phyloP scores from a whole-genome alignment of 768 basidiomycete genomes.

The Pulveroboletus ravenelii region DNA sequence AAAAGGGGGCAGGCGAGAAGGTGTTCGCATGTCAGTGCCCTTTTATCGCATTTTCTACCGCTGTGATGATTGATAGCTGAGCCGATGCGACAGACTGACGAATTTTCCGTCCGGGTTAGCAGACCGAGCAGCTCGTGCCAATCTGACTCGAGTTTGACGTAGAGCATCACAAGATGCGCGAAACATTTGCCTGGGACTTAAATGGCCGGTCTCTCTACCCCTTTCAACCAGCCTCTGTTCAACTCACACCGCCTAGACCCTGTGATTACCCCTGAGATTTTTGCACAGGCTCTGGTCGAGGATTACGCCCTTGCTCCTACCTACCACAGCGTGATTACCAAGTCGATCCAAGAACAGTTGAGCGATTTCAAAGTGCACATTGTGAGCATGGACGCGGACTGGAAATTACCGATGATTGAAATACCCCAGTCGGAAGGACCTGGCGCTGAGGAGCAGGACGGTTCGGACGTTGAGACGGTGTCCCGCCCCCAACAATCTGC shows the following conservation, averaged over 20 bases:
- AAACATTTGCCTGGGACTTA: slow-evolving; percentile 96
- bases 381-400: slow-evolving; percentile 47
- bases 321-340: slow-evolving; percentile 65
- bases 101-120: slow-evolving; percentile 52
- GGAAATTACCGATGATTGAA: slow-evolving; percentile 22
- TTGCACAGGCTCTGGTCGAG: slow-evolving; percentile 87
- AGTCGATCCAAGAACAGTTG: slow-evolving; percentile 85
- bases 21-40: slow-evolving; percentile 68
- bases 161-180: slow-evolving; percentile 89
- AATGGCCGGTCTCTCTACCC: slow-evolving; percentile 56
- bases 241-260: slow-evolving; percentile 52
- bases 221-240: background rate
- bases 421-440: slow-evolving; percentile 20
- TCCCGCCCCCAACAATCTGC: slow-evolving; percentile 10
- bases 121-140: slow-evolving; percentile 82
- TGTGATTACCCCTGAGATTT: slow-evolving; percentile 81
- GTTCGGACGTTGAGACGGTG: slow-evolving; percentile 24
- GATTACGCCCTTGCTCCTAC: slow-evolving; percentile 74
- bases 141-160: slow-evolving; percentile 96
- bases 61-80: background rate
- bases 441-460: slow-evolving; percentile 25
- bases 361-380: slow-evolving; percentile 73
- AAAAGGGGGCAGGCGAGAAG: slow-evolving; percentile 59
- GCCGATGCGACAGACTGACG: slow-evolving; percentile 46
- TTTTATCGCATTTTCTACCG: background rate